phyloP scores from a whole-genome alignment of 2,329 filamentous ascomycete genomes.

The Sporothrix humicola region DNA sequence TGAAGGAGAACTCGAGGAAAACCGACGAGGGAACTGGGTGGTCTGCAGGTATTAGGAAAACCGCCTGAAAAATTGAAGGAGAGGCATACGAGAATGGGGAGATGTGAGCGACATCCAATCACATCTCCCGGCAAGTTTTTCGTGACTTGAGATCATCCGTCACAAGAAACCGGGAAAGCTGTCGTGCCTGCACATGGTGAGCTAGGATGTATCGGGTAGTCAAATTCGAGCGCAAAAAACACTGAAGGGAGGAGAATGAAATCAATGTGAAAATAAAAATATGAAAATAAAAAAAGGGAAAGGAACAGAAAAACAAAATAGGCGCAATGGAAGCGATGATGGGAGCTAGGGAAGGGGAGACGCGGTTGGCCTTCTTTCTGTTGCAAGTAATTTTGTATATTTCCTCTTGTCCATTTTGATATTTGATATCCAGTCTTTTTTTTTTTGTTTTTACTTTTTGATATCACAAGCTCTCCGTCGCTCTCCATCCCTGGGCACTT shows the following conservation, averaged over 20 bases:
- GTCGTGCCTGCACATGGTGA: background rate
- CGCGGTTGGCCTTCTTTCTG: background rate
- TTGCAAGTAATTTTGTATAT: background rate
- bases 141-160: too few species aligned
- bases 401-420: background rate
- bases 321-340: background rate
- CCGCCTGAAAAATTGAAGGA: background rate
- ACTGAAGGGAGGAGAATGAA: background rate
- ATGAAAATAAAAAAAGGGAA: background rate
- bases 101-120: background rate
- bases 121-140: background rate
- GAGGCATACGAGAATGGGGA: slow-evolving; percentile 1
- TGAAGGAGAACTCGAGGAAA: background rate
- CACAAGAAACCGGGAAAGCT: background rate
- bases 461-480: background rate
- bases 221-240: background rate
- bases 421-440: background rate
- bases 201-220: background rate
- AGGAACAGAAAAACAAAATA: background rate
- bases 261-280: background rate
- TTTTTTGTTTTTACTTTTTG: background rate
- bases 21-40: slow-evolving; percentile 14
- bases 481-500: background rate
- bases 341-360: background rate
- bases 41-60: slow-evolving; percentile 16